phyloP scores from a whole-genome alignment of 2,329 filamentous ascomycete species.

The Colletotrichum agaves region DNA sequence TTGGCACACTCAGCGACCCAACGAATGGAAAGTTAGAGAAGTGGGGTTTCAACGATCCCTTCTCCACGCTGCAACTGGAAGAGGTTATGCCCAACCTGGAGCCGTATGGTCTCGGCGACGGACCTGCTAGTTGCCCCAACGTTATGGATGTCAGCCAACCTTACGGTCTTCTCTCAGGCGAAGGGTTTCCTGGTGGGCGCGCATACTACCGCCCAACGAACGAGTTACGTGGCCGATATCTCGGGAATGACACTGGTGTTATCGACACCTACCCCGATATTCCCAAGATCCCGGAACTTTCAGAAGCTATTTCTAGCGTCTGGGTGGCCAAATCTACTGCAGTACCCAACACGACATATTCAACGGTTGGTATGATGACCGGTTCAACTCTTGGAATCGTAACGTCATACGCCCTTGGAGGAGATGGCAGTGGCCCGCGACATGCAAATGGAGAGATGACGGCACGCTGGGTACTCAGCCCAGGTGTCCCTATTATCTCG shows the following conservation, averaged over 20 bases:
- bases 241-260: slow-evolving; percentile 70
- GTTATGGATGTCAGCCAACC: slow-evolving; percentile 90
- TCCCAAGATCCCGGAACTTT: slow-evolving; percentile 76
- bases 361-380: slow-evolving; percentile 82
- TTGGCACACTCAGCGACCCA: slow-evolving; percentile 85
- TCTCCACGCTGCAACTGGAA: slow-evolving; percentile 79
- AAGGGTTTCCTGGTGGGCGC: slow-evolving; percentile 86
- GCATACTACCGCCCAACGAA: slow-evolving; percentile 79
- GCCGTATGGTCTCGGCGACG: slow-evolving; percentile 82
- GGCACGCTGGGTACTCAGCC: slow-evolving; percentile 88
- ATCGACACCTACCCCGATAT: slow-evolving; percentile 77
- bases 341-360: slow-evolving; percentile 77
- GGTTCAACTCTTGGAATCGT: slow-evolving; percentile 87
- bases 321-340: slow-evolving; percentile 89
- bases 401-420: slow-evolving; percentile 81
- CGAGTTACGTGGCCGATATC: slow-evolving; percentile 81
- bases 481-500: slow-evolving; percentile 89
- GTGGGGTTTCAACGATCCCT: slow-evolving; percentile 84
- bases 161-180: slow-evolving; percentile 85
- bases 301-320: slow-evolving; percentile 79
- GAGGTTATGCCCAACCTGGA: slow-evolving; percentile 79
- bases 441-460: slow-evolving; percentile 82
- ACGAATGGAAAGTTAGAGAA: slow-evolving; percentile 78
- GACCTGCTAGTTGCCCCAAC: slow-evolving; percentile 83
- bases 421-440: slow-evolving; percentile 66